Percentiles rank a stretch among this genome's conserved stretches.
Evolutionary conservation across 208 protist genomes (phyloP).

Genomic region (Endotrypanum monterogeii): DNA sequence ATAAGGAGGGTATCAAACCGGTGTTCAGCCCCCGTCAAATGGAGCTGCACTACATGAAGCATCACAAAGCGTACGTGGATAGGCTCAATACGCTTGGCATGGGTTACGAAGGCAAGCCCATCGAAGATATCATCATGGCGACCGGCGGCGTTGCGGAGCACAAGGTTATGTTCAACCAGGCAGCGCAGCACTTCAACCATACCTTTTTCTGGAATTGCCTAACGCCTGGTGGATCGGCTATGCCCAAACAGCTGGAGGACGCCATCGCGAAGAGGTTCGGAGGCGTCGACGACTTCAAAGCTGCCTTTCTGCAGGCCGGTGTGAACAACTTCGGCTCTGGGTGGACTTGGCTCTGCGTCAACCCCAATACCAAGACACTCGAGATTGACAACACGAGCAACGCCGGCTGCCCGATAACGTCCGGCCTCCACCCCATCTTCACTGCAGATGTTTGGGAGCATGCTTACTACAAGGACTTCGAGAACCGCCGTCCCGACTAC

Average conservation of each 20-base stretch:
- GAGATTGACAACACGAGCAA: conserved; percentile 92
- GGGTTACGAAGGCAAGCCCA: conserved; percentile 75
- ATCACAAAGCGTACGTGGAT: conserved; percentile 93
- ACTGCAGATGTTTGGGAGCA: conserved; percentile 95
- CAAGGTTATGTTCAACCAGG: conserved; percentile 89
- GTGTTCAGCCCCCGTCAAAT: conserved; percentile 83
- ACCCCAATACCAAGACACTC: conserved; percentile 74
- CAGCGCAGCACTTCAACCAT: conserved; percentile 95
- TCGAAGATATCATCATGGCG: conserved; percentile 76
- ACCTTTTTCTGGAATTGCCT: conserved; percentile 91
- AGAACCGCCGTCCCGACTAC: conserved; percentile 91
- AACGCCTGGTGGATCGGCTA: conserved; percentile 63
- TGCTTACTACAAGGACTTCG: conserved; percentile 95
- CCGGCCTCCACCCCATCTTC: conserved; percentile 77
- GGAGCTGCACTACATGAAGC: conserved; percentile 93
- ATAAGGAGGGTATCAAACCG: conserved; percentile 69
- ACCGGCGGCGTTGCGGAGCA: conserved; percentile 48
- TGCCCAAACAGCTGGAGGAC: conserved; percentile 63
- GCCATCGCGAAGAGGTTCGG: conserved; percentile 80
- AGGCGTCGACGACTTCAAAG: conserved; percentile 90
- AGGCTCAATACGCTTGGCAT: conserved; percentile 88
- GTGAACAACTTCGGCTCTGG: conserved; percentile 94
- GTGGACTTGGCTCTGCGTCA: conserved; percentile 94
- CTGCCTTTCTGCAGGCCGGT: conserved; percentile 72
- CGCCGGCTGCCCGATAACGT: conserved; percentile 82